Conservation (phyloP, 176 grass and related monocot genomes). For the Luzula sylvatica region DNA sequence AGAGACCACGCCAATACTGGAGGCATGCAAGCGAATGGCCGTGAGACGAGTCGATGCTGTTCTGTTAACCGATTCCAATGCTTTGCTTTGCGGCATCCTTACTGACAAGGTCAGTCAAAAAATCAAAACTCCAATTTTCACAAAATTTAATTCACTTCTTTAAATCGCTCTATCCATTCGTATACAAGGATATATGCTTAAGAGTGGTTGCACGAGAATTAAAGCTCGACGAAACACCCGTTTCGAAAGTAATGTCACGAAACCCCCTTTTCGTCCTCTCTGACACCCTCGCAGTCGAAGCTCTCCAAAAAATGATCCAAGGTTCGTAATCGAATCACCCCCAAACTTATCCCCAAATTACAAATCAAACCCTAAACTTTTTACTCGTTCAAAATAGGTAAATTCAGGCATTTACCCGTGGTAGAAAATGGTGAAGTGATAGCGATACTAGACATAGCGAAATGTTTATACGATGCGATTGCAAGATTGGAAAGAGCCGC, state of each 20-base stretch:
- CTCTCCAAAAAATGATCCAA: slow-evolving; percentile 99
- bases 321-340: slow-evolving; percentile 28
- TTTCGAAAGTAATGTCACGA: slow-evolving; percentile 93
- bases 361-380: neutral
- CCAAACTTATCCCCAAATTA: neutral
- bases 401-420: slow-evolving; percentile 97
- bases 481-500: slow-evolving; percentile 97
- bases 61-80: slow-evolving; percentile 88
- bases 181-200: slow-evolving; percentile 56
- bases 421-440: slow-evolving; percentile 96
- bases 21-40: slow-evolving; percentile 88
- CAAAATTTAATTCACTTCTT: too few species aligned
- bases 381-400: slow-evolving; percentile 35
- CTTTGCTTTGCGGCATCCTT: slow-evolving; percentile 82
- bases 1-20: slow-evolving; percentile 53
- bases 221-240: slow-evolving; percentile 89
- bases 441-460: slow-evolving; percentile 91
- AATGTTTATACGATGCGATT: slow-evolving; percentile 97
- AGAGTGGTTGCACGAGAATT: slow-evolving; percentile 82
- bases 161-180: neutral
- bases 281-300: slow-evolving; percentile 83
- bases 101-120: slow-evolving; percentile 94
- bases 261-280: slow-evolving; percentile 85
- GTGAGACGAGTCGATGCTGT: slow-evolving; percentile 63
- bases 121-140: too few species aligned